A percentile compares a stretch with the other conserved stretches of the same genome.
Conservation (phyloP, 768 basidiomycete species). For the Melanogaster broomeanus region DNA sequence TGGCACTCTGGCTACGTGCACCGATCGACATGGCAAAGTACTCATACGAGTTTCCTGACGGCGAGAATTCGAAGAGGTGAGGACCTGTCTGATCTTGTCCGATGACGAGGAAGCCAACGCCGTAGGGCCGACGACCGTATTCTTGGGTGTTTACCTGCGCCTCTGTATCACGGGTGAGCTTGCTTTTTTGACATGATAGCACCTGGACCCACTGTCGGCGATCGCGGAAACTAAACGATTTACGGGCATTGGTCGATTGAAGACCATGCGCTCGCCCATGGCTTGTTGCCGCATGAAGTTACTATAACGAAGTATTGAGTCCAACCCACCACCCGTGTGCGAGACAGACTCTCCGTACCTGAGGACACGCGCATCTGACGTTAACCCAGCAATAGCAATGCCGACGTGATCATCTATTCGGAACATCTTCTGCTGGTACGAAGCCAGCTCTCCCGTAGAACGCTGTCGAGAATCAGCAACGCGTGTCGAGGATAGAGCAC, state of each 20-base stretch:
- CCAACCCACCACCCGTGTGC: not conserved
- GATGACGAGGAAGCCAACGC: constrained; percentile 97
- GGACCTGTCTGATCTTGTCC: constrained; percentile 96
- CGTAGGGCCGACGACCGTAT: constrained; percentile 96
- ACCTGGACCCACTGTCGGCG: constrained; percentile 79
- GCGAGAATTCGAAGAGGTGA: constrained; percentile 97
- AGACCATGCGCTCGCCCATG: constrained; percentile 92
- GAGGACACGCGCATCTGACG: constrained; percentile 95
- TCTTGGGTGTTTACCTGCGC: constrained; percentile 99
- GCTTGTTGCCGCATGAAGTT: constrained; percentile 99
- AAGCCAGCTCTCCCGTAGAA: constrained; percentile 96
- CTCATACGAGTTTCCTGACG: constrained; percentile 95
- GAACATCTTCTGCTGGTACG: constrained; percentile 99
- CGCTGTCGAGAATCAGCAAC: constrained; percentile 52
- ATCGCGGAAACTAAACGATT: constrained; percentile 91
- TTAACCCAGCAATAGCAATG: constrained; percentile 99
- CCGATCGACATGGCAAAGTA: constrained; percentile 99
- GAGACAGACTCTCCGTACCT: constrained; percentile 53
- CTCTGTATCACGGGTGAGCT: constrained; percentile 50
- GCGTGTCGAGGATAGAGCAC: not conserved
- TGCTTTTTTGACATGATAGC: not conserved
- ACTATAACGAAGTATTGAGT: constrained; percentile 42
- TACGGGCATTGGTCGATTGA: constrained; percentile 93
- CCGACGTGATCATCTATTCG: constrained; percentile 99
- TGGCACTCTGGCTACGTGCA: constrained; percentile 96